phyloP scores from a whole-genome alignment of 345 rosid species.

The Moringa oleifera region DNA sequence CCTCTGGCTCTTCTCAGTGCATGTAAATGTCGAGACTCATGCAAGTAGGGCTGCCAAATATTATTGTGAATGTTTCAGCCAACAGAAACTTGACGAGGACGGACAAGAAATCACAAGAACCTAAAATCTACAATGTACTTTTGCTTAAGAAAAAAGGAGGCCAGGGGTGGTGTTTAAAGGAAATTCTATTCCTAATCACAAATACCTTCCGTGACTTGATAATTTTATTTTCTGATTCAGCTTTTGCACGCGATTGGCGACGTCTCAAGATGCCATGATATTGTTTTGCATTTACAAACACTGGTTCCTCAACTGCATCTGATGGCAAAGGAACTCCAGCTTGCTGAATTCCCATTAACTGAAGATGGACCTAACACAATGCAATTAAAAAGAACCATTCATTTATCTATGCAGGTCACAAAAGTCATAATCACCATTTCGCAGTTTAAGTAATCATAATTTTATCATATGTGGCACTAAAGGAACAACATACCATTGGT shows the following conservation, averaged over 20 bases:
- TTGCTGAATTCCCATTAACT: slow-evolving; percentile 97
- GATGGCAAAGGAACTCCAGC: slow-evolving; percentile 94
- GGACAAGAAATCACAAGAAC: slow-evolving; percentile 3
- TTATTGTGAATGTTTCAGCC: slow-evolving; percentile 9
- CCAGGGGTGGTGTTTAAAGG: not conserved
- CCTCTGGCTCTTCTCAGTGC: slow-evolving; percentile 94
- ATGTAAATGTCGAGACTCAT: slow-evolving; percentile 95
- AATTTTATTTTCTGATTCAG: slow-evolving; percentile 64
- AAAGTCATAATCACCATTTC: not conserved
- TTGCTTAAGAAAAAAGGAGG: not conserved
- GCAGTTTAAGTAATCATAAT: no score
- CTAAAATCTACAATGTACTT: not conserved
- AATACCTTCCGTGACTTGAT: slow-evolving; percentile 73
- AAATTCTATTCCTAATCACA: not conserved
- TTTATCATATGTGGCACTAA: no score
- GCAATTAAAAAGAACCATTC: not conserved
- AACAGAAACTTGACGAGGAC: not conserved
- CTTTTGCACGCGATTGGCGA: slow-evolving; percentile 92
- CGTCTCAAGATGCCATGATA: slow-evolving; percentile 96
- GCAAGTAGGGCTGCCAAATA: slow-evolving; percentile 88
- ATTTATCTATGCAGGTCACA: not conserved
- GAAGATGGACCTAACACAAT: slow-evolving; percentile 63
- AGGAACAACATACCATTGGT: slow-evolving; percentile 45
- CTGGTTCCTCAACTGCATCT: slow-evolving; percentile 94
- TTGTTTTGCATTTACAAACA: slow-evolving; percentile 96